Percentiles rank a stretch among this genome's conserved stretches.
Evolutionary conservation across 2,329 filamentous ascomycete genomes (phyloP).

Genomic region (Penicillium sp.): DNA sequence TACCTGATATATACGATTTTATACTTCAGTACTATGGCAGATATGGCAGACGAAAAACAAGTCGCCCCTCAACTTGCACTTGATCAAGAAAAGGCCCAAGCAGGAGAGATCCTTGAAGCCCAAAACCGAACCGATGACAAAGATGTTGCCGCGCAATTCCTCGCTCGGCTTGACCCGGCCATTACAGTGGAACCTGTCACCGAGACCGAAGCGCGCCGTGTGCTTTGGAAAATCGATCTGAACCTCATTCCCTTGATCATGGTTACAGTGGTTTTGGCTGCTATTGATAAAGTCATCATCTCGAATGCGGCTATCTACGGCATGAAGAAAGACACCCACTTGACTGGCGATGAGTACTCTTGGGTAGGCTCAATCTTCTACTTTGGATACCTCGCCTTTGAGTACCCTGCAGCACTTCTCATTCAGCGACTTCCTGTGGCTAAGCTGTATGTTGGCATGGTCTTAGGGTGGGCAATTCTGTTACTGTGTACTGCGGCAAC

Average conservation of each 20-base stretch:
- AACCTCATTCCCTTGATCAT: conserved; percentile 27
- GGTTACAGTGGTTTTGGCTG: conserved; percentile 25
- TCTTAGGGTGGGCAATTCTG: conserved; percentile 9
- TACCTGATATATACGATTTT: not conserved
- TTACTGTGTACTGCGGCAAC: conserved; percentile 14
- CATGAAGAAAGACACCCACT: conserved; percentile 15
- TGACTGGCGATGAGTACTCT: conserved; percentile 27
- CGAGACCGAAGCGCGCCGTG: conserved; percentile 19
- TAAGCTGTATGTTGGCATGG: conserved; percentile 9
- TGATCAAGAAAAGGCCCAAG: conserved; percentile 4
- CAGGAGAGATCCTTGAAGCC: conserved; percentile 12
- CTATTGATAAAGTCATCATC: conserved; percentile 34
- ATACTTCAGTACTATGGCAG: not conserved
- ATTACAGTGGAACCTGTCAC: conserved; percentile 25
- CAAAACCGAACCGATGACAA: conserved; percentile 5
- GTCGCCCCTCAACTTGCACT: not conserved
- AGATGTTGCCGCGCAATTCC: conserved; percentile 32
- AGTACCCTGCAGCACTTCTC: conserved; percentile 17
- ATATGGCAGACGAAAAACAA: not conserved
- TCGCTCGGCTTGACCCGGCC: conserved; percentile 24
- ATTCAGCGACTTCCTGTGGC: conserved; percentile 16
- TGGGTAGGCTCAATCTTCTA: conserved; percentile 19
- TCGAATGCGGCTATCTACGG: conserved; percentile 18
- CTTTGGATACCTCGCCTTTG: conserved; percentile 15
- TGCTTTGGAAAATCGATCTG: conserved; percentile 29